Evolutionary conservation across 2,329 filamentous ascomycete genomes (phyloP), one percentile per base, ranked within the genome.

Genomic region (Beauveria sp.): DNA sequence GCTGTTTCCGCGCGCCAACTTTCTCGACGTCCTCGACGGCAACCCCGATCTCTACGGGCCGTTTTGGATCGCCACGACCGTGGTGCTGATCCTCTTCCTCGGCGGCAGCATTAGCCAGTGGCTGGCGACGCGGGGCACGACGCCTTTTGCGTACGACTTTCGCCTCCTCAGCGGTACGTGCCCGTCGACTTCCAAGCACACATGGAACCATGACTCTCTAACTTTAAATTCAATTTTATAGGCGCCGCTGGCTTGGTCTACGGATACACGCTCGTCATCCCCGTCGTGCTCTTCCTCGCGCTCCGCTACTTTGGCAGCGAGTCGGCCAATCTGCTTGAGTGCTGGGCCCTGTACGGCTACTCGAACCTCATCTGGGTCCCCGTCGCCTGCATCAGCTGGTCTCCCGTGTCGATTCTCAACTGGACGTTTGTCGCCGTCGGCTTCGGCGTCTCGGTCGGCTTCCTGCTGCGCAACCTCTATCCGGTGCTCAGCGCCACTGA

Each of bases 21-120:
- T 99, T 77, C 87, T 99, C 65, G 95, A 99, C 72, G 91, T 98
- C 42, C 83, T 99, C 30, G 95, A 99, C 73, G 95, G 95, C 22
- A 98, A 98, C 73, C 91, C 95, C 1, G 95, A 99, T 71, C 79
- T 99, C 40, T 99, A 99, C 79, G 93, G 93, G 1, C 95, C 95
- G 1, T 92, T 98, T 72, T 99, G 95, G 95, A 98, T 99, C 77
- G 95, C 95, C 10, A 98, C 95, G 0, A 98, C 95, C 0, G 95
- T 99, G 10, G 88, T 99, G 14, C 84, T 99, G 65, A 98, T 99
- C 63, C 78, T 99, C 38, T 99, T 99, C 76, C 74, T 99, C 50
- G 95, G 93, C 1, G 95, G 95, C 14, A 98, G 95, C 0, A 96
- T 99, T 66, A 96, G 88, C 71, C 89, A 95, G 75, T 98, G 96